phyloP scores from a whole-genome alignment of 2,329 filamentous ascomycete species.

The Colletotrichum sp. region DNA sequence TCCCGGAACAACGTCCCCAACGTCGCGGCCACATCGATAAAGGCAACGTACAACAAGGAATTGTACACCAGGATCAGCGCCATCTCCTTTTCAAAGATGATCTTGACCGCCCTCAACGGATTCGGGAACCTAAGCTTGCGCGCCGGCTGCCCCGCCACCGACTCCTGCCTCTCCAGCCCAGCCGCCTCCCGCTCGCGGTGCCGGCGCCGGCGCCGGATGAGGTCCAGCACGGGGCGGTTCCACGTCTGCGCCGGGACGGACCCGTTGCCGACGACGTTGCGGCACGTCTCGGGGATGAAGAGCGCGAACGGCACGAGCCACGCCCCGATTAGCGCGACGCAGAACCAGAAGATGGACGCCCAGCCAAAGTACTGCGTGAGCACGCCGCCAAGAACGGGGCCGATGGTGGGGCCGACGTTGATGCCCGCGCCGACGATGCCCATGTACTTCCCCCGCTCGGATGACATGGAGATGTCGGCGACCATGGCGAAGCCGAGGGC shows the following conservation, averaged over 20 bases:
- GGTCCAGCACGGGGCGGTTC: conserved; percentile 63
- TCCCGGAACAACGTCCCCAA: conserved; percentile 55
- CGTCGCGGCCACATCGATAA: conserved; percentile 59
- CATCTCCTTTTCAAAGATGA: conserved; percentile 64
- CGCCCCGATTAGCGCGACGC: conserved; percentile 56
- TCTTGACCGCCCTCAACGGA: conserved; percentile 57
- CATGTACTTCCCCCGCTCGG: conserved; percentile 77
- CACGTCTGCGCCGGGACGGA: conserved; percentile 61
- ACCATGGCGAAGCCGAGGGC: conserved; percentile 75
- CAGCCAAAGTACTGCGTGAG: conserved; percentile 69
- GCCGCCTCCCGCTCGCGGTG: neutral
- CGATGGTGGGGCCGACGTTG: conserved; percentile 59
- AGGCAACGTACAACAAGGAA: conserved; percentile 59
- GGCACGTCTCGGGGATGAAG: conserved; percentile 64
- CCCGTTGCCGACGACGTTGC: conserved; percentile 67
- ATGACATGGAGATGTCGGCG: conserved; percentile 71
- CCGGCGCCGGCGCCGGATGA: conserved; percentile 41
- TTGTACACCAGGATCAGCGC: conserved; percentile 57
- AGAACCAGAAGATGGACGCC: conserved; percentile 74
- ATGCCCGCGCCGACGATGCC: conserved; percentile 66
- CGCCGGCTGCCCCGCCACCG: conserved; percentile 36
- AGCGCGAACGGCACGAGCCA: conserved; percentile 61
- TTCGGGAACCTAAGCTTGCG: conserved; percentile 59
- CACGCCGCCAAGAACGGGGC: conserved; percentile 69
- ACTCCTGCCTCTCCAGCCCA: conserved; percentile 26